These are phyloP conservation scores for Macrophomina phaseolina DNA, from an alignment of 2,329 filamentous ascomycete species.

Conservation along the genomic window DNA sequence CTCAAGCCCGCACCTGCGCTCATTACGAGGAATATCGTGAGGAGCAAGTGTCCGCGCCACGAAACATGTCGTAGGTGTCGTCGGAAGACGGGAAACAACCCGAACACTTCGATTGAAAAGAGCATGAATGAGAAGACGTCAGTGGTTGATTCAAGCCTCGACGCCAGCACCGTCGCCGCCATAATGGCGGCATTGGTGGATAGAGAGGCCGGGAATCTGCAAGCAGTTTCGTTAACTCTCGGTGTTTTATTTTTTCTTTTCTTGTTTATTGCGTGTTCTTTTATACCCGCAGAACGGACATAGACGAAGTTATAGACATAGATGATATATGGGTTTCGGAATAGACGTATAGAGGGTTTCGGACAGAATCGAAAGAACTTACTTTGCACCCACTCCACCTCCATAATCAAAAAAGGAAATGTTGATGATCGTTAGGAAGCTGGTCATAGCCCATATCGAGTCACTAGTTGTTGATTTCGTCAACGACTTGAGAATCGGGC, in stretches of 20 bases:
- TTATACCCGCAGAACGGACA: constrained; percentile 18
- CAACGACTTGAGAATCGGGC: constrained; percentile 95
- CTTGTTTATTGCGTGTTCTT: constrained; percentile 25
- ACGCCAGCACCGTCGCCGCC: constrained; percentile 93
- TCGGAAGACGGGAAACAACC: constrained; percentile 96
- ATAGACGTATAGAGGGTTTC: constrained; percentile 16
- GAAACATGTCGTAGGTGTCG: constrained; percentile 82
- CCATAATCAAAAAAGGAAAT: constrained; percentile 99
- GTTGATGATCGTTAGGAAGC: constrained; percentile 91
- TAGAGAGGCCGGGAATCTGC: constrained; percentile 73
- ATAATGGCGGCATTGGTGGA: constrained; percentile 97
- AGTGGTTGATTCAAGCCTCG: constrained; percentile 83
- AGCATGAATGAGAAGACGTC: constrained; percentile 95
- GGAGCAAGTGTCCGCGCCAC: constrained; percentile 77
- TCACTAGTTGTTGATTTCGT: constrained; percentile 90
- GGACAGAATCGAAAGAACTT: constrained; percentile 29
- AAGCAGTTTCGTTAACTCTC: constrained; percentile 26
- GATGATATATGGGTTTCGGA: constrained; percentile 21
- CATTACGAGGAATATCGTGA: constrained; percentile 78
- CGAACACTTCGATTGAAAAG: constrained; percentile 97
- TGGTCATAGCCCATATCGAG: constrained; percentile 96
- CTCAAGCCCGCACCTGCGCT: constrained; percentile 81
- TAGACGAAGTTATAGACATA: constrained; percentile 23
- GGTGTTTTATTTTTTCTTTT: constrained; percentile 24
- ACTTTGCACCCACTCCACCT: constrained; percentile 64